These are phyloP conservation scores for Tulasnella sp. DNA, from an alignment of 768 basidiomycete species.

Conservation along the genomic window DNA sequence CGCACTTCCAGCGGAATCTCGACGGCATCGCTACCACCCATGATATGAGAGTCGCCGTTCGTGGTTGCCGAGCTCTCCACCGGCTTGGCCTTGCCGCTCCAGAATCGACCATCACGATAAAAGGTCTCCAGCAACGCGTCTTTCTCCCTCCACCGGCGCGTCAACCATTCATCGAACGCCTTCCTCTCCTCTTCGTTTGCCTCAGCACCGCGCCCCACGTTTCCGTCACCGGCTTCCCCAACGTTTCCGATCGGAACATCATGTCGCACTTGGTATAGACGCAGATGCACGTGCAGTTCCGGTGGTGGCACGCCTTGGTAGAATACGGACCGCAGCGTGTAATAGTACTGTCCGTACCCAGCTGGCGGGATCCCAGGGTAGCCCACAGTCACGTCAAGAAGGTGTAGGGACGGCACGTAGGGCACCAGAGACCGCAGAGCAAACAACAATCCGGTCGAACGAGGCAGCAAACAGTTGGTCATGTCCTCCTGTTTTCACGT, in stretches of 20 bases:
- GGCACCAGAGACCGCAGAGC: constrained; percentile 70
- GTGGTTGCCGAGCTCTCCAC: constrained; percentile 26
- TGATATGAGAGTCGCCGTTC: background rate
- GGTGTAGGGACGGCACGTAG: constrained; percentile 57
- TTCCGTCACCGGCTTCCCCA: constrained; percentile 28
- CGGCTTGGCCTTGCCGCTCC: constrained; percentile 19
- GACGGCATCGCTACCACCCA: background rate
- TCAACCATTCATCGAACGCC: constrained; percentile 72
- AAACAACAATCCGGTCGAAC: constrained; percentile 83
- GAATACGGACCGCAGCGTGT: constrained; percentile 84
- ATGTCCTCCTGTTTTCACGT: constrained; percentile 60
- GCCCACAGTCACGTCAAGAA: constrained; percentile 84
- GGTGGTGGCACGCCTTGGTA: constrained; percentile 71
- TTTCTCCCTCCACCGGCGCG: constrained; percentile 72
- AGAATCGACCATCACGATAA: constrained; percentile 34
- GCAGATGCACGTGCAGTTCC: constrained; percentile 72
- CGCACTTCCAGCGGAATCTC: constrained; percentile 48
- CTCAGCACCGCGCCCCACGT: constrained; percentile 27
- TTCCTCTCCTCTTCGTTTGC: constrained; percentile 44
- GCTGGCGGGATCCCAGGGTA: constrained; percentile 81
- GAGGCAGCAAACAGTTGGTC: constrained; percentile 69
- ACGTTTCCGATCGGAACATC: constrained; percentile 54
- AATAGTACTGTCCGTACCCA: constrained; percentile 78
- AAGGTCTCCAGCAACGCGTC: constrained; percentile 65
- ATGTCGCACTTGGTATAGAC: constrained; percentile 54